Conservation (phyloP, 2,329 filamentous ascomycete genomes). For the Fusarium tanahbumbuense region DNA sequence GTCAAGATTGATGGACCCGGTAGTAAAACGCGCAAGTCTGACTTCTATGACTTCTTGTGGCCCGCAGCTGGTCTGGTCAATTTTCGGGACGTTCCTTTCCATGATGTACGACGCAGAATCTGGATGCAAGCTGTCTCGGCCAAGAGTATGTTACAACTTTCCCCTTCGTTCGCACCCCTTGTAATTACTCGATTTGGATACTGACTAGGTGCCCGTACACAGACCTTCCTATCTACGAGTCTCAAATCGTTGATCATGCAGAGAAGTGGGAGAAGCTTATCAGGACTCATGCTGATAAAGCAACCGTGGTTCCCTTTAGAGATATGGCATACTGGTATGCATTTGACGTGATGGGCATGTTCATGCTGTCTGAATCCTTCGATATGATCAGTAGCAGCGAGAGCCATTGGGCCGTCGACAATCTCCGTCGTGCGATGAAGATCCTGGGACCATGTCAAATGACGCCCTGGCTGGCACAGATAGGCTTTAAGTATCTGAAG, state of each 20-base stretch:
- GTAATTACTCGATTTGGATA: rapidly evolving
- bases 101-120: neutral
- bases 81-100: neutral
- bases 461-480: neutral
- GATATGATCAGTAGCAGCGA: neutral
- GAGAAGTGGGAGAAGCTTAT: neutral
- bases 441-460: neutral
- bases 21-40: neutral
- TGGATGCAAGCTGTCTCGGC: neutral
- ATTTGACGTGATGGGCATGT: neutral
- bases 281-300: rapidly evolving
- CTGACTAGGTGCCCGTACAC: neutral
- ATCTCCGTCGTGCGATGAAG: neutral
- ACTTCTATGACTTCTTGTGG: neutral
- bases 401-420: neutral
- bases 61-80: neutral
- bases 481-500: neutral
- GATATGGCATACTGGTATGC: neutral
- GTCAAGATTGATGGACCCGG: neutral
- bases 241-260: neutral
- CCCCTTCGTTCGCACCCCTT: rapidly evolving
- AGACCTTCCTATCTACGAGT: neutral
- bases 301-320: neutral
- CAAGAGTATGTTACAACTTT: neutral
- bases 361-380: neutral